These are phyloP conservation scores for Mycena venus DNA, from an alignment of 768 basidiomycete genomes.

Conservation along the genomic window DNA sequence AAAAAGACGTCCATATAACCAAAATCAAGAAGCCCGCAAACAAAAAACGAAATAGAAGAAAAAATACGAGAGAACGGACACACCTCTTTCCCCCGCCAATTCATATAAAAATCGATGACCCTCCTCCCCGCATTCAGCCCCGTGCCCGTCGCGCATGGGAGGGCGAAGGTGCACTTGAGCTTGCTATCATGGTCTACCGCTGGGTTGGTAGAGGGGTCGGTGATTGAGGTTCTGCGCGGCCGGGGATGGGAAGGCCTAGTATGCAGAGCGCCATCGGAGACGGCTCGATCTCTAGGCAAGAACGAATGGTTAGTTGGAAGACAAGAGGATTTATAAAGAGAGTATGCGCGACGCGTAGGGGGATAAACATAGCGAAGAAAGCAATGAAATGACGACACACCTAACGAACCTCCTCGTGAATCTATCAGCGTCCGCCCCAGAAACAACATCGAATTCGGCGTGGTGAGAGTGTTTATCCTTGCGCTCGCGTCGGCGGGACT, in stretches of 20 bases:
- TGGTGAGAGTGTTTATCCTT: not conserved
- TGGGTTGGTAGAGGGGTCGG: not conserved
- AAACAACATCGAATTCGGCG: slow-evolving; percentile 5
- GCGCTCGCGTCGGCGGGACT: too few species aligned
- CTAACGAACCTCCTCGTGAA: slow-evolving; percentile 9
- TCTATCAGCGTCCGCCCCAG: not conserved
- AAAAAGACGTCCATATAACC: too few species aligned
- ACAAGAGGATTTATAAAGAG: too few species aligned
- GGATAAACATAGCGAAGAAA: not conserved
- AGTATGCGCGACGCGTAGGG: too few species aligned
- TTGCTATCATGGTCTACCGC: not conserved
- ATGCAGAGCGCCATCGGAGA: too few species aligned
- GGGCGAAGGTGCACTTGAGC: slow-evolving; percentile 48
- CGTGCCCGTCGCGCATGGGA: slow-evolving; percentile 46
- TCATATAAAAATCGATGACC: slow-evolving; percentile 65
- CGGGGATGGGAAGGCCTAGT: too few species aligned
- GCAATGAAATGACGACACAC: not conserved
- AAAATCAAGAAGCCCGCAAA: too few species aligned
- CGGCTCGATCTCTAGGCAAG: too few species aligned
- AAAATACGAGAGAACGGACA: slow-evolving; percentile 22
- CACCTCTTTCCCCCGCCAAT: slow-evolving; percentile 60
- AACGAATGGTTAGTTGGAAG: too few species aligned
- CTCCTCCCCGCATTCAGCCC: slow-evolving; percentile 41
- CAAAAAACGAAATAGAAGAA: not conserved
- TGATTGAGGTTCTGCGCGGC: not conserved